Evolutionary conservation across 192 early-diverging fungal genomes (phyloP), one percentile per base, ranked within the genome.

Genomic region (Lobulomyces angularis): DNA sequence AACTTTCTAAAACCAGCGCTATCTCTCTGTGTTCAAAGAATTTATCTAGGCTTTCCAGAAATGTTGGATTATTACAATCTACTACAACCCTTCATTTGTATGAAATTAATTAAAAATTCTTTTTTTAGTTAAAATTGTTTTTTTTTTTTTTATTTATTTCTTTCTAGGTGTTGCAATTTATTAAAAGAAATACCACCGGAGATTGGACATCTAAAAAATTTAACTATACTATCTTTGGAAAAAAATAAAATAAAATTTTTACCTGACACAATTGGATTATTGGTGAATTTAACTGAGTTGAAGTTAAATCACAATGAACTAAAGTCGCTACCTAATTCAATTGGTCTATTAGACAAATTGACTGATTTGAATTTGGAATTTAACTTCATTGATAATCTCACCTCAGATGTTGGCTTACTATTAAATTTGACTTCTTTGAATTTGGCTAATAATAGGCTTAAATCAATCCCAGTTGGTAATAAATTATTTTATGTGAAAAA

Each of bases 61-160:
- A 82, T 45, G 78, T 88, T 36, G 76, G 78, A 5, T 67, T 82
- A 26, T 55, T 84, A 8, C 35, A 40, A 12, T 52, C 59, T 18
- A 77, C 77, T 12, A 77, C 74, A 5, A 67, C 68, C 26, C 55
- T 88, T 3, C 69, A 84, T 46, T 53, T 88, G 81, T 86, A 72
- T 51, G 7, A 19, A 42, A 59, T 35, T 27, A 8, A 7, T 50
- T 45, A 41, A 29, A 16, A 32, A 5, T 8, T 5, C 12, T 12
- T 27, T 34, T n/a, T 46, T 4, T 8, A 5, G 3, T 27, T 38
- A 25, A 20, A 58, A 19, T 23, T 27, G 11, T 48, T 14, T 39
- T 26, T 30, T 35, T 26, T 14, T 31, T 6, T 16, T 12, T 48
- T 36, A 38, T 30, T 44, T 46, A 28, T 38, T 12, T 42, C 8